A percentile compares a stretch with the other conserved stretches of the same genome.
phyloP scores from a whole-genome alignment of 2,329 filamentous ascomycete genomes.

The Verticillium dahliae region DNA sequence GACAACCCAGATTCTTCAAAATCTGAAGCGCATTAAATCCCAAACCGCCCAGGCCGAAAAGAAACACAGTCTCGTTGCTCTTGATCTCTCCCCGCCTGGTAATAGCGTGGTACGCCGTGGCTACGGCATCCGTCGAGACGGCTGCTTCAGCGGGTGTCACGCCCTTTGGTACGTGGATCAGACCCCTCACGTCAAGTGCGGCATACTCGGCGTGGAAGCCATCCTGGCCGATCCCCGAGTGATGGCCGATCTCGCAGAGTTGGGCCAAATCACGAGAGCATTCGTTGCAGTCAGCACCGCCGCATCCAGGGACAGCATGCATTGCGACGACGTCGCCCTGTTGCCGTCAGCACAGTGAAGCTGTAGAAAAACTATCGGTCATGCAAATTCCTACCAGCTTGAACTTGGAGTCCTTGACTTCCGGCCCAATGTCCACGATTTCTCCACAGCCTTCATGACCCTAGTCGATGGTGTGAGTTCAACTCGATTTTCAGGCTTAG shows the following conservation, averaged over 20 bases:
- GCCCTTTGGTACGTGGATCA: constrained; percentile 15
- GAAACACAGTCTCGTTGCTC: constrained; percentile 26
- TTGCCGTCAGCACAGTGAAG: not conserved
- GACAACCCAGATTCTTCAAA: constrained; percentile 33
- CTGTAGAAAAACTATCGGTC: not conserved
- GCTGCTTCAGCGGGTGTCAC: constrained; percentile 23
- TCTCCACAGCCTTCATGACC: constrained; percentile 19
- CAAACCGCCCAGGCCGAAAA: constrained; percentile 32
- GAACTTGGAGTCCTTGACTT: constrained; percentile 9
- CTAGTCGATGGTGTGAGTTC: constrained; percentile 1
- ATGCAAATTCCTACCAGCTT: constrained; percentile 7
- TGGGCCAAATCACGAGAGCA: constrained; percentile 31
- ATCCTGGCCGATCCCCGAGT: constrained; percentile 36
- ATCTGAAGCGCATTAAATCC: constrained; percentile 33
- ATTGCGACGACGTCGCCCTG: constrained; percentile 24
- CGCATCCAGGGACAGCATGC: constrained; percentile 24
- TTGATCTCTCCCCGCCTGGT: constrained; percentile 25
- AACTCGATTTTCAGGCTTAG: not conserved
- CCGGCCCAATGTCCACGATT: constrained; percentile 14
- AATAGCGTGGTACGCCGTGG: constrained; percentile 32
- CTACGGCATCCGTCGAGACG: constrained; percentile 32
- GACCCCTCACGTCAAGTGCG: constrained; percentile 16
- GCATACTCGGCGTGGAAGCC: constrained; percentile 35
- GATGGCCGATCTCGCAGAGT: constrained; percentile 26
- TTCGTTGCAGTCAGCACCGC: constrained; percentile 22